These are phyloP conservation scores for Zanthoxylum bungeanum DNA, from an alignment of 345 rosid species.

Conservation along the genomic window DNA sequence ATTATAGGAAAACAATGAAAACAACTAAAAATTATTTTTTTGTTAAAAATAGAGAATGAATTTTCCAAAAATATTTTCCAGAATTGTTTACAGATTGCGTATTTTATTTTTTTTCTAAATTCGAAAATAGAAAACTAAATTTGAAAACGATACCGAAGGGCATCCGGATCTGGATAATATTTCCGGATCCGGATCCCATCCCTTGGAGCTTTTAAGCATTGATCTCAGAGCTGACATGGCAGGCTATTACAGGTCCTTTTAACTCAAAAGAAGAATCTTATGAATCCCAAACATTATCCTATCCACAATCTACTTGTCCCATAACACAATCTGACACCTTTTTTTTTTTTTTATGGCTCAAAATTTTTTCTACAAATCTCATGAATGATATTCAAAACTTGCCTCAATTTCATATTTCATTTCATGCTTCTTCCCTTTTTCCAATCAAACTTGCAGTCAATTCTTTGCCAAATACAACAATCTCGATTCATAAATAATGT, in stretches of 20 bases:
- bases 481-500: slow-evolving; percentile 18
- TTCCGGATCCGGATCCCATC: no score
- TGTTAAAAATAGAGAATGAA: no score
- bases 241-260: slow-evolving; percentile 10
- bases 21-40: no score
- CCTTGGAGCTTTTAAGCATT: neutral
- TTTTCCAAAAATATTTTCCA: no score
- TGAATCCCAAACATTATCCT: slow-evolving; percentile 32
- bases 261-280: slow-evolving; percentile 4
- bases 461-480: neutral
- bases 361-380: neutral
- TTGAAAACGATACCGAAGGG: no score
- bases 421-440: neutral
- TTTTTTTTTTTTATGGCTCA: slow-evolving; percentile 1
- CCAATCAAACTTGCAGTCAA: neutral
- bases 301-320: slow-evolving; percentile 31
- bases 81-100: no score
- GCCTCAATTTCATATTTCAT: neutral
- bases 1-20: no score
- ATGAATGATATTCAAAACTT: slow-evolving; percentile 8
- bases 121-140: no score
- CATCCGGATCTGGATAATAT: no score
- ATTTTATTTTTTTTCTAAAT: no score
- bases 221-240: slow-evolving; percentile 26
- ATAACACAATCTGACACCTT: neutral